Evolutionary conservation across 495 filamentous ascomycete genomes (phyloP).

Genomic region (Evernia prunastri): DNA sequence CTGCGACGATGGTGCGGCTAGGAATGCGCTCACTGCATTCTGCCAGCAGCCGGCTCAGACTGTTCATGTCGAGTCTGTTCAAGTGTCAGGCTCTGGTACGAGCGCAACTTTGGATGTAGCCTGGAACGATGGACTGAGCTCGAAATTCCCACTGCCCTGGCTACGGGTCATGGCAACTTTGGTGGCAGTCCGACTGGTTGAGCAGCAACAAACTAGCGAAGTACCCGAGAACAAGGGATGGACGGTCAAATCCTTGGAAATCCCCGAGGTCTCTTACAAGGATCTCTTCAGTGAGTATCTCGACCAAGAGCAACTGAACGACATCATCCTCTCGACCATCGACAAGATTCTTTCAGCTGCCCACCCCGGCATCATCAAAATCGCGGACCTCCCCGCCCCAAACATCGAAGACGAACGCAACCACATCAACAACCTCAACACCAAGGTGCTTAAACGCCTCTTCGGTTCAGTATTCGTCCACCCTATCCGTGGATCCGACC

Average conservation of each 20-base stretch:
- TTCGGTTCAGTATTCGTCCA: constrained; percentile 14
- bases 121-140: constrained; percentile 1
- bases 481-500: constrained; percentile 3
- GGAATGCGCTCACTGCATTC: constrained; percentile 3
- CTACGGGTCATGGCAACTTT: constrained; percentile 3
- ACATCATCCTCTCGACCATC: neutral
- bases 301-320: neutral
- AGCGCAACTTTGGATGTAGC: neutral
- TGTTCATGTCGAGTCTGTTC: neutral
- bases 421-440: constrained; percentile 1
- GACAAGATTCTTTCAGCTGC: neutral
- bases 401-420: neutral
- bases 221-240: neutral
- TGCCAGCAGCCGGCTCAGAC: neutral
- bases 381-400: neutral
- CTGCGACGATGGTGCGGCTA: constrained; percentile 8
- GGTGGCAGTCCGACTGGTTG: neutral
- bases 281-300: neutral
- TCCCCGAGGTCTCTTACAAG: constrained; percentile 1
- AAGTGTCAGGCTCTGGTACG: neutral
- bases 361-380: neutral
- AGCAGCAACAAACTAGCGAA: neutral
- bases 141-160: constrained; percentile 2
- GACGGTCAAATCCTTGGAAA: neutral
- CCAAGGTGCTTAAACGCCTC: constrained; percentile 6